phyloP scores from a whole-genome alignment of 768 basidiomycete genomes.

The Tylopilus sp. region DNA sequence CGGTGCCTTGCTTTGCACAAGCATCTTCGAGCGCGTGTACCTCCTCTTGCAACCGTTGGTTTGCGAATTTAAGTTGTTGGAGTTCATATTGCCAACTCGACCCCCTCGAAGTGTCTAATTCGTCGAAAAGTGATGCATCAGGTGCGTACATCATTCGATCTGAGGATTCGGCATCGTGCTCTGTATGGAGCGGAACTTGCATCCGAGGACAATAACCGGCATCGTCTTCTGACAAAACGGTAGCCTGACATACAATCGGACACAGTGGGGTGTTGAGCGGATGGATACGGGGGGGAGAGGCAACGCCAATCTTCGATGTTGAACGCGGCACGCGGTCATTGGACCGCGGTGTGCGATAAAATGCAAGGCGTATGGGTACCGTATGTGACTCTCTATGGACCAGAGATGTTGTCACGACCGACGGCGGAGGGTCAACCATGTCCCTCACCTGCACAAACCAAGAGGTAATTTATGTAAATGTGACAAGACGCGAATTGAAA shows the following conservation, averaged over 20 bases:
- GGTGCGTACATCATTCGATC: conserved; percentile 12
- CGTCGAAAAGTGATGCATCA: conserved; percentile 59
- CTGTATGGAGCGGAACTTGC: background rate
- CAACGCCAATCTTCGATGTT: background rate
- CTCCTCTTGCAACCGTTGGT: conserved; percentile 63
- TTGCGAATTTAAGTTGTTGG: conserved; percentile 74
- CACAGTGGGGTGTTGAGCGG: conserved; percentile 15
- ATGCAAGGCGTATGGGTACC: conserved; percentile 32
- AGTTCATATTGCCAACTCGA: conserved; percentile 95
- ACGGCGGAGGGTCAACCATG: conserved; percentile 16
- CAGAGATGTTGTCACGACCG: conserved; percentile 31
- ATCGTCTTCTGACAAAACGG: conserved; percentile 12
- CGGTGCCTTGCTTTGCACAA: background rate
- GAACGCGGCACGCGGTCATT: background rate
- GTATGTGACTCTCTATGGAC: conserved; percentile 35
- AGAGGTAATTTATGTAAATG: background rate
- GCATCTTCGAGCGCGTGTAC: conserved; percentile 38
- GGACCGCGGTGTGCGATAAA: conserved; percentile 34
- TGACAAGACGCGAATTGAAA: background rate
- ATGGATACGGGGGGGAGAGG: conserved; percentile 13
- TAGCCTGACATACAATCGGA: conserved; percentile 31
- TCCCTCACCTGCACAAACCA: background rate
- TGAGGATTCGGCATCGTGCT: background rate
- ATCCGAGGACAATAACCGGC: background rate
- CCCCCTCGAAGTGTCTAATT: conserved; percentile 61